Conservation (phyloP, 1,139 yeast genomes). For the Yamadazyma blattariae region DNA sequence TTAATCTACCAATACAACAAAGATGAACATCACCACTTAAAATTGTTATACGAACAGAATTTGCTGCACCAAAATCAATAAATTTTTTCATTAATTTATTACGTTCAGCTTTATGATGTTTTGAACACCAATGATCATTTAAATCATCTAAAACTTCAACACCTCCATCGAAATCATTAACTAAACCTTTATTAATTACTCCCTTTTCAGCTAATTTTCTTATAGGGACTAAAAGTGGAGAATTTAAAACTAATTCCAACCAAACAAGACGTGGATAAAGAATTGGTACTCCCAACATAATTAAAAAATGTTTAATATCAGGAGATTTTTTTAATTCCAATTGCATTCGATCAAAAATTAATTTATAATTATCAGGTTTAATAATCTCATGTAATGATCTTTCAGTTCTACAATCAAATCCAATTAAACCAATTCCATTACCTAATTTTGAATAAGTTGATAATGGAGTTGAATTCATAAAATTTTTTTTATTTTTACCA, state of each 20-base stretch:
- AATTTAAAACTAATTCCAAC: conserved; percentile 73
- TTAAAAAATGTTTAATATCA: conserved; percentile 68
- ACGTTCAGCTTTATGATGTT: conserved; percentile 76
- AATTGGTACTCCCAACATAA: conserved; percentile 91
- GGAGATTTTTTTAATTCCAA: conserved; percentile 49
- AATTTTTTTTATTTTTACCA: conserved; percentile 15
- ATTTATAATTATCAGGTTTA: conserved; percentile 52
- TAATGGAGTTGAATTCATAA: conserved; percentile 74
- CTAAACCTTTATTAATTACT: conserved; percentile 62
- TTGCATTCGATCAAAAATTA: conserved; percentile 58
- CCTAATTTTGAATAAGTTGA: conserved; percentile 76
- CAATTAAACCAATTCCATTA: conserved; percentile 63
- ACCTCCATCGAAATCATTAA: conserved; percentile 88
- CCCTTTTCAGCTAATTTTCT: conserved; percentile 69
- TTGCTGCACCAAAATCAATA: conserved; percentile 58
- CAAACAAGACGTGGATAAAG: conserved; percentile 91
- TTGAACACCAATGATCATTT: conserved; percentile 96
- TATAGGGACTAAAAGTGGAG: conserved; percentile 60
- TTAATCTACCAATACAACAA: conserved; percentile 77
- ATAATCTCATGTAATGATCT: conserved; percentile 63
- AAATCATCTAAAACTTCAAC: conserved; percentile 89
- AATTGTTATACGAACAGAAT: conserved; percentile 74
- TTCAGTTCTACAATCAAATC: conserved; percentile 92
- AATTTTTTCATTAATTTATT: conserved; percentile 57
- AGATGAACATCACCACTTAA: conserved; percentile 93